Conservation (phyloP, 2,329 filamentous ascomycete genomes). For the Cytospora schulzeri region DNA sequence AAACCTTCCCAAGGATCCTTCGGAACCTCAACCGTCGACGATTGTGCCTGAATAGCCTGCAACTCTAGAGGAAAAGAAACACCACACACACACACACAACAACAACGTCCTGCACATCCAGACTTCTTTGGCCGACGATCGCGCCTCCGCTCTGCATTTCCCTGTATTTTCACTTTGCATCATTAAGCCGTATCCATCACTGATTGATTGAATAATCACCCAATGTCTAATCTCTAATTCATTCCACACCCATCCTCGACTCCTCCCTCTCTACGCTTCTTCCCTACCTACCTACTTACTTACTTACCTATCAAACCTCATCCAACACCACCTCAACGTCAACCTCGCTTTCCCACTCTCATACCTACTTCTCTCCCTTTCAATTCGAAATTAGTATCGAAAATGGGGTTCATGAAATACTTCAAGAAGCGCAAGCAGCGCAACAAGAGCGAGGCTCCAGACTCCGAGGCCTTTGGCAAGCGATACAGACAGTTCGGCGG, state of each 20-base stretch:
- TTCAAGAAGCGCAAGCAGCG: constrained; percentile 40
- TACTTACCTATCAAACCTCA: not conserved
- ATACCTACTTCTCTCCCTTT: not conserved
- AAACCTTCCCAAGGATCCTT: no score
- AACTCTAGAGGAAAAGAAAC: constrained; percentile 20
- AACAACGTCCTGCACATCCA: constrained; percentile 12
- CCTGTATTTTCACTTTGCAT: constrained; percentile 15
- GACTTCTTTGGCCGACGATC: constrained; percentile 9
- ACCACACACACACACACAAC: constrained; percentile 12
- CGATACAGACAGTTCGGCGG: constrained; percentile 33
- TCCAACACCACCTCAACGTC: not conserved
- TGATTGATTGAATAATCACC: not conserved
- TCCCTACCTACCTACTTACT: constrained; percentile 1
- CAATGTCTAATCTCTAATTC: constrained; percentile 8
- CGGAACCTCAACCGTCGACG: not conserved
- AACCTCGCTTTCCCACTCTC: constrained; percentile 6
- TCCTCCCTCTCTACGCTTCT: not conserved
- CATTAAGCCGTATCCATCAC: constrained; percentile 9
- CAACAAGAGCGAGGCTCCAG: constrained; percentile 30
- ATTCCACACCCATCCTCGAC: constrained; percentile 2
- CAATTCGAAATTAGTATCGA: constrained; percentile 1
- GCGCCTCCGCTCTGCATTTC: constrained; percentile 13
- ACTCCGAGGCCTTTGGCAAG: constrained; percentile 28
- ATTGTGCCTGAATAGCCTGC: constrained; percentile 11
- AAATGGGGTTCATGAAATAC: constrained; percentile 31